Evolutionary conservation across 2,329 filamentous ascomycete species (phyloP).

Genomic region (Aureobasidium leucospermi): DNA sequence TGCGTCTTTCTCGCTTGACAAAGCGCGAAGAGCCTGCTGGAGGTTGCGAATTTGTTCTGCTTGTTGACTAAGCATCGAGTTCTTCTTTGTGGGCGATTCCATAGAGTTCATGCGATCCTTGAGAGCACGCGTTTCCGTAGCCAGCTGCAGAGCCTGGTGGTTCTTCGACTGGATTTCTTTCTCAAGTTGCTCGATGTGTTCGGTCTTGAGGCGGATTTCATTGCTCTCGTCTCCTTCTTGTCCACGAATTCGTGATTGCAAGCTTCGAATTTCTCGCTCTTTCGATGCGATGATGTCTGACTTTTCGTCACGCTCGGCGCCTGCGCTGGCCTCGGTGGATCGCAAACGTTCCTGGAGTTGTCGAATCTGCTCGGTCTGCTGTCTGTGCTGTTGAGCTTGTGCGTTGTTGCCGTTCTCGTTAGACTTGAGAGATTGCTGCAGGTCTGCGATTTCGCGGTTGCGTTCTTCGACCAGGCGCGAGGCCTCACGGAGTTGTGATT

Average conservation of each 20-base stretch:
- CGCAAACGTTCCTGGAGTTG: conserved; percentile 45
- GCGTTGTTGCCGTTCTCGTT: conserved; percentile 24
- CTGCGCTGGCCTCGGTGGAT: conserved; percentile 28
- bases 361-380: conserved; percentile 37
- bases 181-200: conserved; percentile 31
- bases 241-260: conserved; percentile 25
- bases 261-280: conserved; percentile 32
- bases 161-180: conserved; percentile 30
- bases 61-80: conserved; percentile 29
- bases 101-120: conserved; percentile 27
- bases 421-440: conserved; percentile 25
- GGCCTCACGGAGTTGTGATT: conserved; percentile 68
- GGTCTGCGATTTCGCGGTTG: conserved; percentile 57
- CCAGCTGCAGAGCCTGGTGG: conserved; percentile 23
- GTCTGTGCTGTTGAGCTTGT: conserved; percentile 51
- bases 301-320: conserved; percentile 38
- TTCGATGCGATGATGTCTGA: conserved; percentile 34
- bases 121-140: conserved; percentile 26
- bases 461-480: conserved; percentile 65
- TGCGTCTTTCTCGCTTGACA: conserved; percentile 29
- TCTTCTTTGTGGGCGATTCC: conserved; percentile 32
- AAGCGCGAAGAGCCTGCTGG: conserved; percentile 26
- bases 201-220: conserved; percentile 25
- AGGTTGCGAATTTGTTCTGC: conserved; percentile 27
- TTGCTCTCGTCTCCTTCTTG: conserved; percentile 26